These are phyloP conservation scores for Fusarium sp. DNA, from an alignment of 2,329 filamentous ascomycete species.

Conservation along the genomic window DNA sequence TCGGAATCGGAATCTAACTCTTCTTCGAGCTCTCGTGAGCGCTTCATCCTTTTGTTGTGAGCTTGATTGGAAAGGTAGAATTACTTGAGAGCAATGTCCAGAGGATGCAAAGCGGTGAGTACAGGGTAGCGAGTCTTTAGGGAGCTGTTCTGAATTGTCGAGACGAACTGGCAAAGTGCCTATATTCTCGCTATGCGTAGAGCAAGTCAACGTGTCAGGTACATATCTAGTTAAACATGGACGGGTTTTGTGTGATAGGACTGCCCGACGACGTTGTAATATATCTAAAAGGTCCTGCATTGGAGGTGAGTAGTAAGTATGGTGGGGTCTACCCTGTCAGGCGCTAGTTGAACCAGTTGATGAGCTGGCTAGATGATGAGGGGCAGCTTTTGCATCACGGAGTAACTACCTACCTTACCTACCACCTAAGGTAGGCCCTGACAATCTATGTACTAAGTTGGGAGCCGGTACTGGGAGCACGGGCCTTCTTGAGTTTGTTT, in stretches of 20 bases:
- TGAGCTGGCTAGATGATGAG: conserved; percentile 20
- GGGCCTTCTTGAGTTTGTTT: conserved; percentile 1
- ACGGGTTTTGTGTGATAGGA: neutral
- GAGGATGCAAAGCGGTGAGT: conserved; percentile 36
- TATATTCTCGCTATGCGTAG: neutral
- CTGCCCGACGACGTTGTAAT: neutral
- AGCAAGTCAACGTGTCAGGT: neutral
- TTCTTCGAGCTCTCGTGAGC: conserved; percentile 69
- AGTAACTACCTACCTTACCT: neutral
- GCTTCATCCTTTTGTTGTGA: conserved; percentile 64
- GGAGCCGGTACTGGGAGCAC: conserved; percentile 7
- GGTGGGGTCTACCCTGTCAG: conserved; percentile 15
- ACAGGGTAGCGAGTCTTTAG: conserved; percentile 20
- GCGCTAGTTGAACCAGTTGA: conserved; percentile 21
- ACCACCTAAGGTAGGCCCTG: neutral
- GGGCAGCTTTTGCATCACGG: conserved; percentile 6
- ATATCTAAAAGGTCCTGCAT: conserved; percentile 1
- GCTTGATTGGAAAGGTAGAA: conserved; percentile 43
- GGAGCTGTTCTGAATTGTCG: neutral
- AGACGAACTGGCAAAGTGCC: neutral
- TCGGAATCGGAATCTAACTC: conserved; percentile 49
- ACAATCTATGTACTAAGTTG: neutral
- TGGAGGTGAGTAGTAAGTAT: conserved; percentile 6
- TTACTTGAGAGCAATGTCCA: conserved; percentile 38
- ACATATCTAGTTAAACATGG: neutral